Evolutionary conservation across 805 yeast genomes (phyloP).

Genomic region (Wickerhamiella australiensis): DNA sequence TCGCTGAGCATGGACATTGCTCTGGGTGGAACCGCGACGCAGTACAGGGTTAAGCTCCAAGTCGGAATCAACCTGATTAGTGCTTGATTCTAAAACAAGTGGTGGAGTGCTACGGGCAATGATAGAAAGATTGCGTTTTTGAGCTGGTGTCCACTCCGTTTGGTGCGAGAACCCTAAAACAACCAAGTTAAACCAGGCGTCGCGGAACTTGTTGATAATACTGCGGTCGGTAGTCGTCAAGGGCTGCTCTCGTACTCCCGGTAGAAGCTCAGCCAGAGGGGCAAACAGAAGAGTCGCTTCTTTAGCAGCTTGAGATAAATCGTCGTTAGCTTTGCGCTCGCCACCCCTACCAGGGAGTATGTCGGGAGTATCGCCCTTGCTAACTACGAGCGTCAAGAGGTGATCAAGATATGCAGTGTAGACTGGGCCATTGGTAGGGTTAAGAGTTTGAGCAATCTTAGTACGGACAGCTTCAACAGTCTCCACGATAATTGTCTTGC

Average conservation of each 20-base stretch:
- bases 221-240: slow-evolving; percentile 35
- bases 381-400: slow-evolving; percentile 51
- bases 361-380: slow-evolving; percentile 51
- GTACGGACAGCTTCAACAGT: slow-evolving; percentile 42
- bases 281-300: slow-evolving; percentile 50
- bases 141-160: slow-evolving; percentile 34
- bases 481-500: slow-evolving; percentile 14
- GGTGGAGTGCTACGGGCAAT: slow-evolving; percentile 86
- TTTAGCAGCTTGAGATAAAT: slow-evolving; percentile 39
- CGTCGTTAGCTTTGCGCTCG: slow-evolving; percentile 33
- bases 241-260: slow-evolving; percentile 40
- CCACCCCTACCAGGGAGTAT: slow-evolving; percentile 28
- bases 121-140: slow-evolving; percentile 40
- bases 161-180: slow-evolving; percentile 74
- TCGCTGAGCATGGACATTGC: slow-evolving; percentile 65
- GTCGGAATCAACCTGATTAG: slow-evolving; percentile 80
- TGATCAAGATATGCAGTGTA: slow-evolving; percentile 51
- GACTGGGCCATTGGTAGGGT: slow-evolving; percentile 30
- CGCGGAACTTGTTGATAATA: slow-evolving; percentile 53
- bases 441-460: slow-evolving; percentile 28
- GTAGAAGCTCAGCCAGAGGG: slow-evolving; percentile 68
- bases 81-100: slow-evolving; percentile 65
- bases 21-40: slow-evolving; percentile 77
- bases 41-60: slow-evolving; percentile 83
- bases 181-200: slow-evolving; percentile 88